Evolutionary conservation across 768 basidiomycete genomes (phyloP).

Genomic region (Kwoniella botswanensis): DNA sequence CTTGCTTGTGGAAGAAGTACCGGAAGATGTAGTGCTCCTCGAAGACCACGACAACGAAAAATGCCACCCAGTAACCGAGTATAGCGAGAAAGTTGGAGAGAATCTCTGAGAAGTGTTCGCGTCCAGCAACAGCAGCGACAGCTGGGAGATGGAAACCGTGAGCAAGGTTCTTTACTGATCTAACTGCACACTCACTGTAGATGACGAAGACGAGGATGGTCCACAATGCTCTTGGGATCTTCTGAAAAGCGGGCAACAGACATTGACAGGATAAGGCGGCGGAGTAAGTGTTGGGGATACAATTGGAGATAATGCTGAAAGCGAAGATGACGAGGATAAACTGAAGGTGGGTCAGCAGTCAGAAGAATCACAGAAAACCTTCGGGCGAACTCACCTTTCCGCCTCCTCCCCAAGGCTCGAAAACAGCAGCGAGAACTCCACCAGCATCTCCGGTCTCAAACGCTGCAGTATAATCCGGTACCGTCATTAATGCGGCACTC

Average conservation of each 20-base stretch:
- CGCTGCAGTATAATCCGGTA: conserved; percentile 61
- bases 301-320: conserved; percentile 60
- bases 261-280: conserved; percentile 63
- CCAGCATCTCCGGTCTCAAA: conserved; percentile 61
- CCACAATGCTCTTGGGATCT: conserved; percentile 63
- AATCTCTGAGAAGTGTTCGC: conserved; percentile 61
- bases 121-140: conserved; percentile 41
- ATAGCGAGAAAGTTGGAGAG: conserved; percentile 62
- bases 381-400: conserved; percentile 34
- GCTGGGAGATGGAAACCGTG: conserved; percentile 10
- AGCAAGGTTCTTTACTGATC: neutral
- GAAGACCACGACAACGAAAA: conserved; percentile 62
- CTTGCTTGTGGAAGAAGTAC: conserved; percentile 37
- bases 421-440: conserved; percentile 61
- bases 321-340: conserved; percentile 62
- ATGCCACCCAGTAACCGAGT: conserved; percentile 62
- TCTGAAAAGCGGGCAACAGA: conserved; percentile 61
- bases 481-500: conserved; percentile 61
- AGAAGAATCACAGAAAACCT: neutral
- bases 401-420: conserved; percentile 61
- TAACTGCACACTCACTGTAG: conserved; percentile 24
- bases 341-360: conserved; percentile 53
- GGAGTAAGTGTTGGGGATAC: conserved; percentile 63
- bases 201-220: conserved; percentile 60
- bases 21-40: conserved; percentile 65